These are phyloP conservation scores for Selaginella moellendorffii DNA, from an alignment of 75 land plant genomes.

Conservation along the genomic window DNA sequence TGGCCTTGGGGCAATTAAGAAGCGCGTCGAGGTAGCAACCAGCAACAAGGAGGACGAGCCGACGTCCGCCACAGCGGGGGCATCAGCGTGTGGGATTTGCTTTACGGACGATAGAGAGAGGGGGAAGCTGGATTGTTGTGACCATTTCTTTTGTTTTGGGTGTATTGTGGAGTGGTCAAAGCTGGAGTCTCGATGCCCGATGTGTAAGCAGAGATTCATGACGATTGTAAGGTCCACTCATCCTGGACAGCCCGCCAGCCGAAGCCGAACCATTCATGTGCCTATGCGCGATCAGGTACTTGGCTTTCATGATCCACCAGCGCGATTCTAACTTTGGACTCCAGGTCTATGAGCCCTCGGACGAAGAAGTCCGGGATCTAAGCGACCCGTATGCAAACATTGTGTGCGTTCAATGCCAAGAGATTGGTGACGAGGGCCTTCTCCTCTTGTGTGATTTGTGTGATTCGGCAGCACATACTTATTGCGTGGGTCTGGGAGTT, in stretches of 20 bases:
- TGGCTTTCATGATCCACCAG: not conserved
- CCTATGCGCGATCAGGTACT: conserved; percentile 75
- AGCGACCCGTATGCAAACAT: conserved; percentile 74
- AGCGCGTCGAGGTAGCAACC: conserved; percentile 13
- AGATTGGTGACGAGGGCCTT: conserved; percentile 77
- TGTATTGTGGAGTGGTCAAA: conserved; percentile 99
- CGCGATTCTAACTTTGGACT: not conserved
- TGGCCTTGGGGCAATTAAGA: not conserved
- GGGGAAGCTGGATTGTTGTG: conserved; percentile 73
- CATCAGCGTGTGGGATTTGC: conserved; percentile 84
- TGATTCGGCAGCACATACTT: conserved; percentile 91
- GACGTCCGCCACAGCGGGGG: too few relatives aligned
- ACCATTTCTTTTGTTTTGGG: conserved; percentile 77
- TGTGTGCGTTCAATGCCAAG: conserved; percentile 70
- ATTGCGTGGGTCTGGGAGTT: conserved; percentile 88
- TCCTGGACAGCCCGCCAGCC: conserved; percentile 21
- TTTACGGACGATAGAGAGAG: conserved; percentile 62
- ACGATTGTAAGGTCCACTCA: conserved; percentile 35
- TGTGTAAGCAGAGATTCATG: conserved; percentile 83
- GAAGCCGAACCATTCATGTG: conserved; percentile 38
- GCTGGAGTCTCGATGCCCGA: conserved; percentile 95
- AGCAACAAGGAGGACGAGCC: conserved; percentile 3
- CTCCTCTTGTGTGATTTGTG: conserved; percentile 84
- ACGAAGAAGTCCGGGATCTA: conserved; percentile 67
- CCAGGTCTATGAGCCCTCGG: conserved; percentile 94